Conservation (phyloP, 208 protist species). For the Trypanosoma melophagium region DNA sequence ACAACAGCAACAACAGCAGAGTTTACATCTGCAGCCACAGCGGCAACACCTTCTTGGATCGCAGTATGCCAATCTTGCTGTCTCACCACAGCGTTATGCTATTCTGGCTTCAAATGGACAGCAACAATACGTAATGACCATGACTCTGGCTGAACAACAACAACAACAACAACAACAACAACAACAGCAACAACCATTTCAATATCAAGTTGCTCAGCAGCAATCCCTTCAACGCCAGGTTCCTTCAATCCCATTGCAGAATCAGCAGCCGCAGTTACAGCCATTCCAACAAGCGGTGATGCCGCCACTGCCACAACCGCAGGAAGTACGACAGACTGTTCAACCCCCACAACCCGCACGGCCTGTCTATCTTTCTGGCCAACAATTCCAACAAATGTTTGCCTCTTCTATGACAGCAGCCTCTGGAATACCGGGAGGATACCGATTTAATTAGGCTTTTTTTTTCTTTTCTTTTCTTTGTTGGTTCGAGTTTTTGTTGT, state of each 20-base stretch:
- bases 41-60: no score
- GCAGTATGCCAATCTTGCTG: constrained; percentile 20
- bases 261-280: constrained; percentile 6
- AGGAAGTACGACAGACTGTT: no score
- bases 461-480: no score
- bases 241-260: no score
- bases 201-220: constrained; percentile 9
- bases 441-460: constrained; percentile 21
- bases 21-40: neutral
- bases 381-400: constrained; percentile 24
- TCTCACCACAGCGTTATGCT: constrained; percentile 11
- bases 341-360: no score
- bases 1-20: constrained; percentile 5
- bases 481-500: no score
- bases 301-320: neutral
- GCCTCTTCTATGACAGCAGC: constrained; percentile 13
- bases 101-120: constrained; percentile 22
- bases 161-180: constrained; percentile 18
- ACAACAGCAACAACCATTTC: no score
- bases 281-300: neutral
- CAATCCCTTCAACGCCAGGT: no score
- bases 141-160: constrained; percentile 15
- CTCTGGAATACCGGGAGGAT: constrained; percentile 13
- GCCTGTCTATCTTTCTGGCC: constrained; percentile 8
- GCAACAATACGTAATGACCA: constrained; percentile 24